Conservation (phyloP, 371 early-diverging fungal genomes). For the Apophysomyces sp. region DNA sequence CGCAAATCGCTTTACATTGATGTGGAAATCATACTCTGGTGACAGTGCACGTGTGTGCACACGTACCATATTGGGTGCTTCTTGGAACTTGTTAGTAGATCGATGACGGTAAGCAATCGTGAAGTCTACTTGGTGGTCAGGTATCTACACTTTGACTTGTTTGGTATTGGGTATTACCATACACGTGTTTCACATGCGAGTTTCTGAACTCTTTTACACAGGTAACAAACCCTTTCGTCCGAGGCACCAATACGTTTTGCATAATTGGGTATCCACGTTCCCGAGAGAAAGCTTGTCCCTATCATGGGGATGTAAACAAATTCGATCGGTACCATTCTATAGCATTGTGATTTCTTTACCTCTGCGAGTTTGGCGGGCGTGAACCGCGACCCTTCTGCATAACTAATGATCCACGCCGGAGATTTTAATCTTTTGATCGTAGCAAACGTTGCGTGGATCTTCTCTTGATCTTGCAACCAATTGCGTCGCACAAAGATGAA, state of each 20-base stretch:
- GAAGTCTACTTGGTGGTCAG: slow-evolving; percentile 40
- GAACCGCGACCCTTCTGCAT: slow-evolving; percentile 71
- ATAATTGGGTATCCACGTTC: slow-evolving; percentile 58
- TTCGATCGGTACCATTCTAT: neutral
- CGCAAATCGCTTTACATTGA: slow-evolving; percentile 59
- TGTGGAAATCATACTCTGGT: slow-evolving; percentile 70
- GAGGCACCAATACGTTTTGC: slow-evolving; percentile 72
- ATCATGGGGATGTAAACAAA: neutral
- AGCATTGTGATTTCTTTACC: slow-evolving; percentile 17
- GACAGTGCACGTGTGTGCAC: slow-evolving; percentile 52
- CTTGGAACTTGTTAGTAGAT: slow-evolving; percentile 31
- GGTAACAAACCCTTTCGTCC: slow-evolving; percentile 80
- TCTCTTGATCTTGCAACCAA: slow-evolving; percentile 65
- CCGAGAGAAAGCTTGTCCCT: slow-evolving; percentile 62
- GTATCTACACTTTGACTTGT: neutral
- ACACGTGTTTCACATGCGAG: slow-evolving; percentile 67
- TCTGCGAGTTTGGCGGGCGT: slow-evolving; percentile 60
- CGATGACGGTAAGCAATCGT: slow-evolving; percentile 64
- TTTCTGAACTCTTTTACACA: slow-evolving; percentile 60
- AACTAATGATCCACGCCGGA: slow-evolving; percentile 76
- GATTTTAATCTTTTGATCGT: slow-evolving; percentile 54
- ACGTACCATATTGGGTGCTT: slow-evolving; percentile 62
- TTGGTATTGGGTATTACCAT: slow-evolving; percentile 41
- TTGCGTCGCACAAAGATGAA: slow-evolving; percentile 69
- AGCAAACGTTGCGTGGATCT: slow-evolving; percentile 59